Conservation (phyloP, 176 grass and related monocot genomes). For the Microstegium vimineum region DNA sequence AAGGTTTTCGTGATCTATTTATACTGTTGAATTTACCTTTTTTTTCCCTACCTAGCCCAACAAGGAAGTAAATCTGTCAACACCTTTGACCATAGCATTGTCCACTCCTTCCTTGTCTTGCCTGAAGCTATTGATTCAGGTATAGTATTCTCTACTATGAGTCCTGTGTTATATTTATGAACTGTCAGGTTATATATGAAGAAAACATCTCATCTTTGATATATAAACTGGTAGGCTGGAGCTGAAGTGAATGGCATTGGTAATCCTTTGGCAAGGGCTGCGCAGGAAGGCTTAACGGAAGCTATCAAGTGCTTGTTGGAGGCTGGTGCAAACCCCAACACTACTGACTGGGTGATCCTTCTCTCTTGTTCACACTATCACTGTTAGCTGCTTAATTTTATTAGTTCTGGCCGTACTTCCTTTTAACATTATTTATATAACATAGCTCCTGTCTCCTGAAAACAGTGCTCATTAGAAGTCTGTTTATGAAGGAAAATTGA, state of each 20-base stretch:
- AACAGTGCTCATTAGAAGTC: background rate
- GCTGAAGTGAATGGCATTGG: constrained; percentile 14
- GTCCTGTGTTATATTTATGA: background rate
- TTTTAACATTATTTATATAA: background rate
- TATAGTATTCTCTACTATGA: background rate
- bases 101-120: background rate
- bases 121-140: constrained; percentile 36
- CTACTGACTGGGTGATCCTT: constrained; percentile 5
- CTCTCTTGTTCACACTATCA: background rate
- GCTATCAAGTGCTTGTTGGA: constrained; percentile 22
- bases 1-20: background rate
- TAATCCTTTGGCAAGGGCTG: background rate
- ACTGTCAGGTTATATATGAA: background rate
- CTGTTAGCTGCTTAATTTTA: background rate
- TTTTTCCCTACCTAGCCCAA: background rate
- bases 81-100: constrained; percentile 9
- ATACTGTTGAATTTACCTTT: background rate
- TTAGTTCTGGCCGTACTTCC: background rate
- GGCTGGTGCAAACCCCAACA: constrained; percentile 23
- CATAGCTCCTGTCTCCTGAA: background rate
- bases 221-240: constrained; percentile 25
- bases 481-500: background rate
- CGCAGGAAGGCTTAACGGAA: constrained; percentile 7
- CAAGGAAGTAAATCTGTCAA: background rate
- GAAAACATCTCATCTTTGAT: background rate